A percentile compares a stretch with the other conserved stretches of the same genome.
Evolutionary conservation across 2,329 filamentous ascomycete genomes (phyloP).

Genomic region (Colletotrichum graminicola): DNA sequence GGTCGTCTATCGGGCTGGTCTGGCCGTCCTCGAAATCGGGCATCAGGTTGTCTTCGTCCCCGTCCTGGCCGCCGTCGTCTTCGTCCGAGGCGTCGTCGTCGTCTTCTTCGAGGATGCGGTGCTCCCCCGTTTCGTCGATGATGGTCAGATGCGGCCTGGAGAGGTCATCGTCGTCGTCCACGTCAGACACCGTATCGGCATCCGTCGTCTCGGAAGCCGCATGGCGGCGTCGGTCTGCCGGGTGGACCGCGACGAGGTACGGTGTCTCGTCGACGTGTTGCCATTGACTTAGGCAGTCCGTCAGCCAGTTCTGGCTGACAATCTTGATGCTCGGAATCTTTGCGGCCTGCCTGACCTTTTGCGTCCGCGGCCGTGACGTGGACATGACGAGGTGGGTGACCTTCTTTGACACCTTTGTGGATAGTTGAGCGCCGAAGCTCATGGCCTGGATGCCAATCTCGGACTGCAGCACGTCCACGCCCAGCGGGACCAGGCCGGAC

Average conservation of each 20-base stretch:
- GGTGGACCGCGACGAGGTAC: conserved; percentile 82
- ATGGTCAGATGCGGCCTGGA: conserved; percentile 61
- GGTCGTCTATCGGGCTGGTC: conserved; percentile 64
- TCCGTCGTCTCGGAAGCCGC: conserved; percentile 50
- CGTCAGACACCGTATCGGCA: conserved; percentile 31
- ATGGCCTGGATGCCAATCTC: conserved; percentile 90
- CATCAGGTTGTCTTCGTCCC: conserved; percentile 62
- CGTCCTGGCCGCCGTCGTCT: conserved; percentile 51
- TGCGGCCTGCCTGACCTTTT: conserved; percentile 90
- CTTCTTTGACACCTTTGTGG: conserved; percentile 68
- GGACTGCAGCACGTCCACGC: conserved; percentile 80
- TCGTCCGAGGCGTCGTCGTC: conserved; percentile 52
- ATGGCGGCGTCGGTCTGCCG: conserved; percentile 67
- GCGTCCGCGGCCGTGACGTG: conserved; percentile 79
- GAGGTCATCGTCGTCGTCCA: conserved; percentile 48
- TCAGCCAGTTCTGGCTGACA: conserved; percentile 91
- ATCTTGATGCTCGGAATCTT: conserved; percentile 87
- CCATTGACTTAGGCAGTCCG: conserved; percentile 88
- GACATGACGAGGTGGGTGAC: conserved; percentile 83
- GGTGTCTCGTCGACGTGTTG: conserved; percentile 80
- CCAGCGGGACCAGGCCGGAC: conserved; percentile 89
- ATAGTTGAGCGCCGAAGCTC: conserved; percentile 81
- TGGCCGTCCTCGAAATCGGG: conserved; percentile 63
- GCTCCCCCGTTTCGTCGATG: conserved; percentile 58
- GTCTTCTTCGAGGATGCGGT: conserved; percentile 53